Evolutionary conservation across 495 filamentous ascomycete species (phyloP).

Genomic region (Glutinoglossum americanum): DNA sequence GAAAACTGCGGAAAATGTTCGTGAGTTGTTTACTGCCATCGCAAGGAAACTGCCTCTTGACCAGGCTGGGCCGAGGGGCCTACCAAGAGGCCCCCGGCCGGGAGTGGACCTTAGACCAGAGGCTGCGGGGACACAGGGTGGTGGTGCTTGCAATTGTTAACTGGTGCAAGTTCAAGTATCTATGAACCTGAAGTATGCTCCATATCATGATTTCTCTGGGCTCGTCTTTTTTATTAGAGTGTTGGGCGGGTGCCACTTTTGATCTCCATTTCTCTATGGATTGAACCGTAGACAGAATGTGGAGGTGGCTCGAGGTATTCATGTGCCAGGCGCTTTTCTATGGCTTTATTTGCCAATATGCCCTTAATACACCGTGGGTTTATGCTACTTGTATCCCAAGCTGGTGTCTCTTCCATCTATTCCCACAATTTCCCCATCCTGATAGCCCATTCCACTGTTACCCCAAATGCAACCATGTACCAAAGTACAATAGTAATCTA

Average conservation of each 20-base stretch:
- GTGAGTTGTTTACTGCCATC: constrained; percentile 92
- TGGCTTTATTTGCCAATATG: neutral
- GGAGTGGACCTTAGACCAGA: constrained; percentile 69
- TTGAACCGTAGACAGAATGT: neutral
- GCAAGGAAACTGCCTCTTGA: constrained; percentile 93
- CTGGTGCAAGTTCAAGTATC: neutral
- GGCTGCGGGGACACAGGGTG: constrained; percentile 49
- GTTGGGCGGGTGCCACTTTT: neutral
- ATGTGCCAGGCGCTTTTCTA: neutral
- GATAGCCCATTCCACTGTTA: neutral
- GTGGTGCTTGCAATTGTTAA: constrained; percentile 58
- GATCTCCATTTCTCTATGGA: neutral
- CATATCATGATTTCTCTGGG: neutral
- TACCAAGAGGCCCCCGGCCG: constrained; percentile 50
- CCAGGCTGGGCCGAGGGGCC: constrained; percentile 69
- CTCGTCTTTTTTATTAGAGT: neutral
- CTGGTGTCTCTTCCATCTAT: neutral
- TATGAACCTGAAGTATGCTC: neutral
- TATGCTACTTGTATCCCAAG: neutral
- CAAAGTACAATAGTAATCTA: neutral
- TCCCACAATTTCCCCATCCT: neutral
- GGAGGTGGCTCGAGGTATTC: neutral
- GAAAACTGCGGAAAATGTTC: constrained; percentile 88
- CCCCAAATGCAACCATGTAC: neutral
- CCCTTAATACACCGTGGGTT: neutral